Base-by-base conservation (phyloP, 495 filamentous ascomycete genomes). In the Penicillium turbatum region DNA sequence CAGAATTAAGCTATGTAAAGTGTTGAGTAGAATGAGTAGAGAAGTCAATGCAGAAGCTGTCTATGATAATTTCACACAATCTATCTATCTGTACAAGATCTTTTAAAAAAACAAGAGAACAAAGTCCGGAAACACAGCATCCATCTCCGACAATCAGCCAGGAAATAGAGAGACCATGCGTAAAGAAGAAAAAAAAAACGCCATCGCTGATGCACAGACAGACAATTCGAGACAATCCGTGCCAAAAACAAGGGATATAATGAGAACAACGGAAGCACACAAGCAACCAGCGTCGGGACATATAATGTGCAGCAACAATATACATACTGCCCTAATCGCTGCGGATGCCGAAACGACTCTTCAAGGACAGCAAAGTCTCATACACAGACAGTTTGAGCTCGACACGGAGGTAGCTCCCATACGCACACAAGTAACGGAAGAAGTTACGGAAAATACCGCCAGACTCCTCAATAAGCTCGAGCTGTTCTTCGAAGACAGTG, bases 401-500 rank as follows among this genome's bases (percentile, higher is more conserved):
- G 0, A 89, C 81, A 42, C 83, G 78, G 56, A 82, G 71, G 60
- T 80, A 87, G 2, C 69, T 73, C 30, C 71, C 69, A 71, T 84
- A 82, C 6, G 85, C 86, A 12, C 65, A 56, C 13, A 86, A 56
- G 57, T 82, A 82, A 12, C 66, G 68, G 54, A 79, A 57, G 34
- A 86, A 58, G 55, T 87, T 88, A 5, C 56, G 46, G n/a, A 76
- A 78, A 52, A 84, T 19, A 42, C 82, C 82, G n/a, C 85, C 85
- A 6, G 67, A 63, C 43, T 70, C 71, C 24, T 72, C 62, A 48
- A 95, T 82, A 15, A 75, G 67, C 43, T 96, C 91, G 34, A 95
- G 73, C 61, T 91, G 84, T 66, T 97, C 95, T 56, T 89, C 79
- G 60, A 90, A 93, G 7, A 97, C 90, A 0, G 89, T 89, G 30